These are phyloP conservation scores for Arthroderma sp. DNA, from an alignment of 2,329 filamentous ascomycete genomes.

Conservation along the genomic window DNA sequence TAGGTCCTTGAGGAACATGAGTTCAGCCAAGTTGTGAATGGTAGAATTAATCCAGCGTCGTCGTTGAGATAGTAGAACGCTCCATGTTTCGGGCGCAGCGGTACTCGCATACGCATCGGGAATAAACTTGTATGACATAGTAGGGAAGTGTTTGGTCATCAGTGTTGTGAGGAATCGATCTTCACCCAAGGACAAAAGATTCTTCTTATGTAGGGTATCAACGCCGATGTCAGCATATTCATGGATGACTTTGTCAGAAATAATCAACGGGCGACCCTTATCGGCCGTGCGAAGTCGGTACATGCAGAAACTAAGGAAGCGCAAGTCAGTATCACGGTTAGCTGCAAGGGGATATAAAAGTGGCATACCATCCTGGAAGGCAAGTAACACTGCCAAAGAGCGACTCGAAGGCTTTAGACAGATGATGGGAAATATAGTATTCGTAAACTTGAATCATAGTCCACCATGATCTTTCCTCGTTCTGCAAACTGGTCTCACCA, in stretches of 20 bases:
- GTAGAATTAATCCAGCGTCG: constrained; percentile 99
- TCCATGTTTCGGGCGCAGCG: constrained; percentile 87
- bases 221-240: constrained; percentile 84
- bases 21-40: constrained; percentile 85
- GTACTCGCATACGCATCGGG: constrained; percentile 87
- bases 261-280: constrained; percentile 86
- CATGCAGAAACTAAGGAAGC: constrained; percentile 74
- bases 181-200: constrained; percentile 81
- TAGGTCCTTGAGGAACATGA: constrained; percentile 81
- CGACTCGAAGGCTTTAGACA: constrained; percentile 94
- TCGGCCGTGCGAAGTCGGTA: constrained; percentile 90
- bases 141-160: constrained; percentile 96
- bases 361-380: constrained; percentile 89
- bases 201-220: constrained; percentile 92
- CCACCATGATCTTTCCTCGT: constrained; percentile 92
- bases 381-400: constrained; percentile 96
- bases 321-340: too few species aligned
- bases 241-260: constrained; percentile 71
- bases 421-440: constrained; percentile 96
- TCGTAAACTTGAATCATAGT: constrained; percentile 99
- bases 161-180: constrained; percentile 94
- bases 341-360: not conserved
- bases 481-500: constrained; percentile 90
- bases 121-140: constrained; percentile 92
- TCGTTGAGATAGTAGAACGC: constrained; percentile 88